Percentiles rank a stretch among this genome's conserved stretches.
Conservation (phyloP, 1,284 basidiomycete genomes). For the Moesziomyces sp. region DNA sequence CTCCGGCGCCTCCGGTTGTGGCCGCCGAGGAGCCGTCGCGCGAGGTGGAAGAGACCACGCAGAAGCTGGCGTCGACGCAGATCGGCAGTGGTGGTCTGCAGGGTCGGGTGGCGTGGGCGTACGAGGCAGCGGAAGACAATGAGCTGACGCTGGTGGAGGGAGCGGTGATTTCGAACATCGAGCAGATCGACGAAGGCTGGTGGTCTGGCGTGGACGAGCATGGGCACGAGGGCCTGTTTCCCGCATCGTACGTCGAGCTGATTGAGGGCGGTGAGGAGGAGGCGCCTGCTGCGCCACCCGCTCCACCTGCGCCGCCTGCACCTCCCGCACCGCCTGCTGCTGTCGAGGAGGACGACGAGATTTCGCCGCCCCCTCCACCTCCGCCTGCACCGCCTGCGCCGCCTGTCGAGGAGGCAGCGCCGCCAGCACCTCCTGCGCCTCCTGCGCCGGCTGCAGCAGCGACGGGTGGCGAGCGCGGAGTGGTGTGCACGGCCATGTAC, state of each 20-base stretch:
- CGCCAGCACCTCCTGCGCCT: slow-evolving; percentile 25
- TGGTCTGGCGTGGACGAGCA: slow-evolving; percentile 62
- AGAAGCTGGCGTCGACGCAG: slow-evolving; percentile 42
- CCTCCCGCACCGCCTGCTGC: slow-evolving; percentile 24
- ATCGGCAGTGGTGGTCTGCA: slow-evolving; percentile 28
- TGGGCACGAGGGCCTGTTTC: slow-evolving; percentile 63
- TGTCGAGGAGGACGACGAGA: slow-evolving; percentile 22
- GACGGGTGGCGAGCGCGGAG: slow-evolving; percentile 4
- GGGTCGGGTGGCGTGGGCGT: slow-evolving; percentile 62
- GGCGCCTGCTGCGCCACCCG: slow-evolving; percentile 39
- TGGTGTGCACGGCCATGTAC: slow-evolving; percentile 62
- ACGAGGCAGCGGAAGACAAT: slow-evolving; percentile 64
- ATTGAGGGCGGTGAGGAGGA: slow-evolving; percentile 34
- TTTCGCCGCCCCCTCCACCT: slow-evolving; percentile 70
- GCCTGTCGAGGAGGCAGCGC: slow-evolving; percentile 25
- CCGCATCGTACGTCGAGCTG: slow-evolving; percentile 64
- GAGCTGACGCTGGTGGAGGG: slow-evolving; percentile 62
- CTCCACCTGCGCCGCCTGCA: slow-evolving; percentile 40
- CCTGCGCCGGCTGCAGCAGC: slow-evolving; percentile 22
- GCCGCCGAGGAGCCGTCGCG: slow-evolving; percentile 6
- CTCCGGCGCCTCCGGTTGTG: slow-evolving; percentile 1
- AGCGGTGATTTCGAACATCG: slow-evolving; percentile 52
- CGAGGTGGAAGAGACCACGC: slow-evolving; percentile 17
- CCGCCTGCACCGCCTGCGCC: slow-evolving; percentile 53
- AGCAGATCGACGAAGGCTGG: slow-evolving; percentile 66